Evolutionary conservation across 2,329 filamentous ascomycete species (phyloP), one percentile per base, ranked within the genome.

Genomic region (Sordariomycetes sp.): DNA sequence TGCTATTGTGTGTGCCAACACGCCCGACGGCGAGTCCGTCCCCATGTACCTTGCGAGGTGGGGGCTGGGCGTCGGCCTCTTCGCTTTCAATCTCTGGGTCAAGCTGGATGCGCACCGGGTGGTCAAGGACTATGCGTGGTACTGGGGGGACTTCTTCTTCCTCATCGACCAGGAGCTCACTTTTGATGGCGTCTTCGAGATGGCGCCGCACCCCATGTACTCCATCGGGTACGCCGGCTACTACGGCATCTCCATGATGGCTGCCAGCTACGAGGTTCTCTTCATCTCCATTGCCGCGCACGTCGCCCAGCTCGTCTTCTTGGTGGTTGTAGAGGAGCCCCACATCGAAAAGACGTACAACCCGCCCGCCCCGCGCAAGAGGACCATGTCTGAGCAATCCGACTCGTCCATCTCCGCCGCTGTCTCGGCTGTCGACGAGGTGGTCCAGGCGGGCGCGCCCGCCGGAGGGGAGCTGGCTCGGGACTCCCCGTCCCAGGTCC

Each of bases 141-240:
- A 97, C 74, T 99, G 94, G 94, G 94, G 94, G 61, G 94, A 99
- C 73, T 97, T 97, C 75, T 99, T 97, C 79, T 99, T 91, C 74
- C 86, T 99, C 68, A 90, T 99, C 71, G 94, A 99, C 73, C 92
- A 97, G 74, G 90, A 96, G 69, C 79, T 99, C 70, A 97, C 92
- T 55, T 99, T 99, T 71, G 94, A 99, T 69, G 94, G 94, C 59
- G 94, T 99, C 62, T 99, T 97, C 70, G 94, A 99, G 75, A 95
- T 99, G 87, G 94, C 94, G 22, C 94, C 94, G 35, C 94, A 97
- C 70, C 93, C 93, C 62, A 97, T 97, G 93, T 97, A 97, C 75
- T 96, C 92, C 58, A 93, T 97, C 67, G 94, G 94, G 46, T 99
- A 99, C 72, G 91, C 90, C 57, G 94, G 94, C 53, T 99, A 95